Percentiles rank a stretch among this genome's conserved stretches.
Evolutionary conservation across 768 basidiomycete species (phyloP).

Genomic region (Pholiota microspora): DNA sequence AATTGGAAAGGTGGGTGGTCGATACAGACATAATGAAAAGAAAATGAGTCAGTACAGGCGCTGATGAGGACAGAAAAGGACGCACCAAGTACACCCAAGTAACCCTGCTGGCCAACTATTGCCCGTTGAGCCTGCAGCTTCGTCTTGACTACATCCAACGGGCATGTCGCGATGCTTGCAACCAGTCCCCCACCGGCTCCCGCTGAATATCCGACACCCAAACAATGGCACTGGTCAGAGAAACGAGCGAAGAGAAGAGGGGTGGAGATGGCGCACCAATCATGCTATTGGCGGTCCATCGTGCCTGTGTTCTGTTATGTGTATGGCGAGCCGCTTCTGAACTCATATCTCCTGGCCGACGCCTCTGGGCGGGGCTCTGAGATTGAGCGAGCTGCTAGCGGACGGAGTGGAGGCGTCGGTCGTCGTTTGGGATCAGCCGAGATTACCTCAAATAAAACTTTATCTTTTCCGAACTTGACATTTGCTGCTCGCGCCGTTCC

Average conservation of each 20-base stretch:
- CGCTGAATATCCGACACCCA: conserved; percentile 41
- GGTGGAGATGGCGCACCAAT: conserved; percentile 52
- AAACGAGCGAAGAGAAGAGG: neutral
- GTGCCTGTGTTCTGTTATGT: conserved; percentile 28
- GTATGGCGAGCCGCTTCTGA: conserved; percentile 30
- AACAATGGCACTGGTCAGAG: neutral
- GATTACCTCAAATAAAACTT: conserved; percentile 1
- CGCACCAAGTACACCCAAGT: conserved; percentile 76
- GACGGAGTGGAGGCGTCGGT: conserved; percentile 2
- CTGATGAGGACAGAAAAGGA: conserved; percentile 13
- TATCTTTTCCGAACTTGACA: neutral
- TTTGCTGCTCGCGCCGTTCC: neutral
- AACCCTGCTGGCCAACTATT: conserved; percentile 65
- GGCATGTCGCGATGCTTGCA: conserved; percentile 92
- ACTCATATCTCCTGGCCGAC: conserved; percentile 65
- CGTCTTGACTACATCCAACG: conserved; percentile 97
- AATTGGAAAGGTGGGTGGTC: neutral
- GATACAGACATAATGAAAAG: conserved; percentile 4
- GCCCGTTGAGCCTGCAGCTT: conserved; percentile 92
- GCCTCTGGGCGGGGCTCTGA: conserved; percentile 51
- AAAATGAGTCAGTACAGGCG: neutral
- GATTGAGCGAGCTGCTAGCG: conserved; percentile 18
- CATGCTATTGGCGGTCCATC: conserved; percentile 80
- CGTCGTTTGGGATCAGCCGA: neutral
- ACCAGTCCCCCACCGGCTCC: conserved; percentile 95